Evolutionary conservation across 139 green algal genomes (phyloP).

Genomic region (Desmodesmus armatus): DNA sequence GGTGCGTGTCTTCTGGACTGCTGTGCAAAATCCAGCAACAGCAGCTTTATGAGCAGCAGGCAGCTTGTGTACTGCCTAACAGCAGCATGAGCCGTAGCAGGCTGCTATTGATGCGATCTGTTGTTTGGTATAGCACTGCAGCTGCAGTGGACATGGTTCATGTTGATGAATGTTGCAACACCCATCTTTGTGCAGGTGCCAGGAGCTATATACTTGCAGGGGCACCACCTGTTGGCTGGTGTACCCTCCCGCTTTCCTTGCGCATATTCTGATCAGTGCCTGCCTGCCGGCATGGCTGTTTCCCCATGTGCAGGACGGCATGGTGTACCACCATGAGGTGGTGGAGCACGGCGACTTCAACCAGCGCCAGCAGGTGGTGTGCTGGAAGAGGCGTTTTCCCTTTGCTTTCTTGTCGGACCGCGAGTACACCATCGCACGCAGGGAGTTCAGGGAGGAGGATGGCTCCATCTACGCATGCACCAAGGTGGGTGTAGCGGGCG

Average conservation of each 20-base stretch:
- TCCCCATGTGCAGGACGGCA: conserved; percentile 66
- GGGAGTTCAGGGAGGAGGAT: conserved; percentile 64
- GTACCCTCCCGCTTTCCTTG: background rate
- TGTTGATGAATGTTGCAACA: background rate
- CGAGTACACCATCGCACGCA: conserved; percentile 88
- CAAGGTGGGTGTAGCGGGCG: conserved; percentile 60
- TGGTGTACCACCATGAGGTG: conserved; percentile 79
- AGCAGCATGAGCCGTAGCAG: background rate
- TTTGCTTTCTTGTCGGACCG: conserved; percentile 89
- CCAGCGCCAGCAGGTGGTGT: conserved; percentile 84
- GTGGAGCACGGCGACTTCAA: conserved; percentile 68
- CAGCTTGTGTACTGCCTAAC: background rate
- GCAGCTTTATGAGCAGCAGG: background rate
- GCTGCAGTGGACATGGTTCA: background rate
- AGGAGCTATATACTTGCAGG: background rate
- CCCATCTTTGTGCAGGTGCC: background rate
- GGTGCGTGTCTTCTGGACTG: conserved; percentile 51
- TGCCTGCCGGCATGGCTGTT: background rate
- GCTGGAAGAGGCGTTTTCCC: conserved; percentile 90
- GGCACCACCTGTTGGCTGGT: background rate
- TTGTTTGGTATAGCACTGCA: background rate
- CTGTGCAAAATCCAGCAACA: background rate
- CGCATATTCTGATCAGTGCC: background rate
- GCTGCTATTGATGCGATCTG: background rate
- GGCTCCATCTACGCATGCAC: conserved; percentile 78